Evolutionary conservation across 805 yeast genomes (phyloP), one percentile per base, ranked within the genome.

Genomic region (Sugiyamaella chiloensis): DNA sequence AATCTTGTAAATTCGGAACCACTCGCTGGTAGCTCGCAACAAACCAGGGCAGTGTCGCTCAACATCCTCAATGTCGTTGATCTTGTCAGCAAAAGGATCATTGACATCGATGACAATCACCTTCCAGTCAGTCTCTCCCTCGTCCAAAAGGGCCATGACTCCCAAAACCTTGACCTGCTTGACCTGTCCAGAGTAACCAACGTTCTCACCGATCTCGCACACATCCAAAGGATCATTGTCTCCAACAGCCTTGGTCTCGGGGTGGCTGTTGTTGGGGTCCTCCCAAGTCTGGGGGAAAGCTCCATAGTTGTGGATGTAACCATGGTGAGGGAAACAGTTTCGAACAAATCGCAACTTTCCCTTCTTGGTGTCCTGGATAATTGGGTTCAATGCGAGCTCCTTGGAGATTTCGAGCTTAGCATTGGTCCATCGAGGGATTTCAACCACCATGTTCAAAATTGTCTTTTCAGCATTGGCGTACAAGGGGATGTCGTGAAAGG

Each of bases 221-320:
- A 90, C 91, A 62, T 91, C 99, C 56, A 91, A 72, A 4, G 99
- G 99, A 69, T 91, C 99, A 62, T 90, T 87, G 70, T 91, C 99
- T 53, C 99, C 99, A 53, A 69, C 68, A 36, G 76, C 80, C 66
- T 70, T 77, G 54, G 78, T 70, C 56, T 67, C 76, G 30, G 71
- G 67, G 60, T 69, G 74, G 48, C 56, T 60, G 42, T 70, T 71
- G 52, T 84, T 80, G 21, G 96, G 95, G 64, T 93, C 95, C 68
- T 93, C 99, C 98, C 98, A 93, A 5, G 98, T 93, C 90, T 91
- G 97, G 57, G 98, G 98, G 80, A 91, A 85, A 42, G 97, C 97
- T 69, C 98, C 99, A 69, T 91, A 91, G 76, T 93, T 93, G 76
- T 89, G 96, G 60, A 91, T 91, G 77, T 93, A 91, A 61, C 99